Conservation (phyloP, 2,329 filamentous ascomycete genomes). For the Colletotrichum gloeosporioides region DNA sequence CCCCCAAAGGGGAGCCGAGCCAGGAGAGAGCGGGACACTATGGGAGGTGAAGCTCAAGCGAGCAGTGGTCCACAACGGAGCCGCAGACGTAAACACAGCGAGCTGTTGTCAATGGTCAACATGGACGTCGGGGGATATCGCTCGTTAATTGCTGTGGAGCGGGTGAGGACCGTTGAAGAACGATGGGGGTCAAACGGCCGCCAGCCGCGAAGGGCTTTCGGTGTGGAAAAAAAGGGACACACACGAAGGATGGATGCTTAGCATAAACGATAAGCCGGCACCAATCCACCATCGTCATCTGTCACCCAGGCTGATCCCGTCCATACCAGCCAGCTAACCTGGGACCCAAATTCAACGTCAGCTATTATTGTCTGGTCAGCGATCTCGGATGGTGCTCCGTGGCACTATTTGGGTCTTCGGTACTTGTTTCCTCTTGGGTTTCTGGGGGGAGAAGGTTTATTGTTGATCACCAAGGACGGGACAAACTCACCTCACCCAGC, state of each 20-base stretch:
- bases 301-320: conserved; percentile 13
- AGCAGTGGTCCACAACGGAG: neutral
- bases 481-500: neutral
- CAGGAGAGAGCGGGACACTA: neutral
- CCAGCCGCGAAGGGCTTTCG: neutral
- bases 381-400: neutral
- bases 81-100: neutral
- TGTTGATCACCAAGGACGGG: neutral
- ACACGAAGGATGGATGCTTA: neutral
- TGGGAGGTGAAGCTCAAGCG: neutral
- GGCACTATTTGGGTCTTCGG: neutral
- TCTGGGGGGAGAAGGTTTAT: neutral
- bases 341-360: conserved; percentile 19
- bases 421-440: neutral
- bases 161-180: conserved; percentile 9
- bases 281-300: neutral
- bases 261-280: conserved; percentile 9
- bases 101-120: neutral
- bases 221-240: neutral
- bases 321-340: neutral
- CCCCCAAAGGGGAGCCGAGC: neutral
- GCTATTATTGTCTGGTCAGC: neutral
- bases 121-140: neutral
- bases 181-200: neutral
- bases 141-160: conserved; percentile 9